A percentile compares a stretch with the other conserved stretches of the same genome.
Conservation (phyloP, 306 rosid species). For the Dryas alaskensis region DNA sequence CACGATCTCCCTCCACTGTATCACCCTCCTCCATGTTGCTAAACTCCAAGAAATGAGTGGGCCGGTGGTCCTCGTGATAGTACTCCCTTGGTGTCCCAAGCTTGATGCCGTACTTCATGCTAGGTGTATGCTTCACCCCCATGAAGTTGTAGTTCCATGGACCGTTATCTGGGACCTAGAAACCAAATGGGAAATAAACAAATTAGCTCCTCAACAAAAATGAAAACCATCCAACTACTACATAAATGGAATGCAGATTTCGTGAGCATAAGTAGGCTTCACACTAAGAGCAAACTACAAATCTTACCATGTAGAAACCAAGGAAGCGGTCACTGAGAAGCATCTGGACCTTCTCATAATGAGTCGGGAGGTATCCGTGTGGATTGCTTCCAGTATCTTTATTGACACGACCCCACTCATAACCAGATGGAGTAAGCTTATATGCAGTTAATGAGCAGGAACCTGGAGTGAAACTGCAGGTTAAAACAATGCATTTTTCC, state of each 20-base stretch:
- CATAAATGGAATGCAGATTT: not conserved
- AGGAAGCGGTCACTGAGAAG: slow-evolving; percentile 98
- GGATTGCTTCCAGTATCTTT: slow-evolving; percentile 98
- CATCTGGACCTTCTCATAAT: slow-evolving; percentile 99
- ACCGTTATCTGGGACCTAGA: slow-evolving; percentile 85
- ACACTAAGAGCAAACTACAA: not conserved
- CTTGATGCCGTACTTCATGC: slow-evolving; percentile 89
- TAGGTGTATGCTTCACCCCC: slow-evolving; percentile 93
- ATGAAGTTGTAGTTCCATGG: slow-evolving; percentile 99
- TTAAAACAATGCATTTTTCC: slow-evolving; percentile 85
- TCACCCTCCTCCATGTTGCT: slow-evolving; percentile 95
- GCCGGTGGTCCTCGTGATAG: slow-evolving; percentile 94
- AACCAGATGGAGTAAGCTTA: slow-evolving; percentile 93
- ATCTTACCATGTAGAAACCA: slow-evolving; percentile 93
- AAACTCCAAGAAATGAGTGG: slow-evolving; percentile 93
- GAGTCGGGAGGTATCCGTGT: slow-evolving; percentile 96
- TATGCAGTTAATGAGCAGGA: slow-evolving; percentile 96
- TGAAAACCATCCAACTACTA: not conserved
- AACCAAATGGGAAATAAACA: slow-evolving; percentile 21
- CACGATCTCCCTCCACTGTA: slow-evolving; percentile 78
- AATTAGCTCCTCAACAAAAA: not conserved
- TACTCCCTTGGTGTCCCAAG: slow-evolving; percentile 88
- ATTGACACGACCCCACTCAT: slow-evolving; percentile 96
- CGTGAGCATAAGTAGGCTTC: not conserved
- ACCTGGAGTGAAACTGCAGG: slow-evolving; percentile 99